Evolutionary conservation across 805 yeast genomes (phyloP), one percentile per base, ranked within the genome.

Genomic region (Suhomyces tanzawaensis): DNA sequence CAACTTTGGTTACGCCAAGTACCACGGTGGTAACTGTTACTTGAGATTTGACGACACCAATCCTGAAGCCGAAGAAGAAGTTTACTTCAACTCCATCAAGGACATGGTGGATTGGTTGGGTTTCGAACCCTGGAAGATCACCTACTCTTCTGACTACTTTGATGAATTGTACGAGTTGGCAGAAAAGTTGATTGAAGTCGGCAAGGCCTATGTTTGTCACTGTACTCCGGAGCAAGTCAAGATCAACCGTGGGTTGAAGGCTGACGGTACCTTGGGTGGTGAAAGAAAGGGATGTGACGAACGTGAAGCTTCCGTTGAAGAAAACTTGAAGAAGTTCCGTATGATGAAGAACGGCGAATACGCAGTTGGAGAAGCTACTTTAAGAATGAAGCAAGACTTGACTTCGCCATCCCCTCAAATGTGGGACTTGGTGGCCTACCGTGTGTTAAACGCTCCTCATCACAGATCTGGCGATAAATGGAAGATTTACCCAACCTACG

Each of bases 341-440:
- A 81, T 76, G 41, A 93, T 93, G 99, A 79, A 83, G 57, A 88
- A 88, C 55, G 99, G 99, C 29, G 70, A 72, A 46, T 93, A 84
- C 66, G 72, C 77, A 49, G 89, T 89, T 29, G 98, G 98, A 48
- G 86, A 87, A 63, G 98, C 96, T 21, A 88, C 89, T 8, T 74
- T 93, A 58, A 83, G 99, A 69, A 93, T 93, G 98, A 91, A 91
- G 62, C 96, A 88, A 72, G 96, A 93, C 56, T 69, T 93, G 46
- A 58, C 64, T 7, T 85, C 93, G 13, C 95, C 96, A 46, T 85
- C 87, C 47, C 99, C 99, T 13, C 99, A 93, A 69, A 93, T 93
- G 99, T 93, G 99, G 99, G 99, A 93, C 66, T 75, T 93, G 48
- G 93, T 93, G 45, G 99, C 99, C 9, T 93, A 93, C 69, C 79